Percentiles rank a stretch among this genome's conserved stretches.
phyloP scores from a whole-genome alignment of 1,139 yeast species.

The Geotrichum reessii region DNA sequence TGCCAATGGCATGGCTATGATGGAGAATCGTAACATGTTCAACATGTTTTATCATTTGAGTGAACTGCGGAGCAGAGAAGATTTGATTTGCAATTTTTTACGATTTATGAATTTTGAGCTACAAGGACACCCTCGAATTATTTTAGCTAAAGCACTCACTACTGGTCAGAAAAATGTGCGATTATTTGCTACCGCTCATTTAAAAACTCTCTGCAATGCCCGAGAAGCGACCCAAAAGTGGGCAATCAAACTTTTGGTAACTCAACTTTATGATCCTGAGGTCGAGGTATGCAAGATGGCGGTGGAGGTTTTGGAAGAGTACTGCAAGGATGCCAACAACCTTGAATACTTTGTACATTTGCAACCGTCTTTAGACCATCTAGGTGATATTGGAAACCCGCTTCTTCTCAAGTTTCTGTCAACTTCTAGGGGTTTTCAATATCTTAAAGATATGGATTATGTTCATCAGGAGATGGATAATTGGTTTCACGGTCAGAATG shows the following conservation, averaged over 20 bases:
- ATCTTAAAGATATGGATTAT: constrained; percentile 47
- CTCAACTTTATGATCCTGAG: constrained; percentile 65
- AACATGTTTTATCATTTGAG: constrained; percentile 72
- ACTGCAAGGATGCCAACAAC: constrained; percentile 41
- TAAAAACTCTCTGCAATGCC: constrained; percentile 42
- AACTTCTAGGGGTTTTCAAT: constrained; percentile 51
- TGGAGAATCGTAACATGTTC: constrained; percentile 80
- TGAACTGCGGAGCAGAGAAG: constrained; percentile 51
- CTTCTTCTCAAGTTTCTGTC: constrained; percentile 51
- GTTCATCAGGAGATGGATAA: constrained; percentile 52
- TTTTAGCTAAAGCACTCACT: constrained; percentile 60
- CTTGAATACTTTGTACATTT: constrained; percentile 42
- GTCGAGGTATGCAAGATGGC: constrained; percentile 55
- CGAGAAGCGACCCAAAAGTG: constrained; percentile 34
- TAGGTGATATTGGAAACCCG: constrained; percentile 44
- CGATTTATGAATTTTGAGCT: constrained; percentile 54
- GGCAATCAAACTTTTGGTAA: constrained; percentile 50
- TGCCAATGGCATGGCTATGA: constrained; percentile 55
- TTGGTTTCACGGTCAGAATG: constrained; percentile 55
- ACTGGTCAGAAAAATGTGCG: constrained; percentile 52
- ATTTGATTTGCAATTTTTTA: constrained; percentile 53
- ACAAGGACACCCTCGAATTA: constrained; percentile 63
- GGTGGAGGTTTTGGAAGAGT: constrained; percentile 47
- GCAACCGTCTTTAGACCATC: constrained; percentile 44
- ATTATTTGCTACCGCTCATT: constrained; percentile 49